Conservation (phyloP, 179 eudicot species). For the Amaranthus tricolor region DNA sequence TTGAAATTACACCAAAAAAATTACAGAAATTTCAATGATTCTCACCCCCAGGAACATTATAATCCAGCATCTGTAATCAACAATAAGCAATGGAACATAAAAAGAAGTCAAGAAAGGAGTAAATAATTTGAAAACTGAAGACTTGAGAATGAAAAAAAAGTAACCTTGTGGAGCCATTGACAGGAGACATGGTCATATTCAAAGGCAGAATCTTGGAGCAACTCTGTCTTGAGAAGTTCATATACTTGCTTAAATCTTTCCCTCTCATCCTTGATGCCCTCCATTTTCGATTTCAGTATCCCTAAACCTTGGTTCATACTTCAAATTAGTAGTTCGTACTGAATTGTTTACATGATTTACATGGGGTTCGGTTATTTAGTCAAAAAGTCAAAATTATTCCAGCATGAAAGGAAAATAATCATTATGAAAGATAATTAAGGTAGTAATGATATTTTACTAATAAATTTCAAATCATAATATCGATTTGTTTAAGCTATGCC, state of each 20-base stretch:
- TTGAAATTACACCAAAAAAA: background rate
- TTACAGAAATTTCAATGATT: background rate
- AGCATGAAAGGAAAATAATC: too few species aligned
- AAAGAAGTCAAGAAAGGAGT: background rate
- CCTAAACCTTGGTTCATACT: too few species aligned
- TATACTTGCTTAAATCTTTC: conserved; percentile 23
- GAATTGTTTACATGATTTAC: too few species aligned
- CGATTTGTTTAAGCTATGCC: too few species aligned
- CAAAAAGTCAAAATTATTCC: too few species aligned
- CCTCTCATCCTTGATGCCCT: background rate
- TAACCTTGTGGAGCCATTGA: conserved; percentile 25
- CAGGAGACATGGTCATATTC: conserved; percentile 20
- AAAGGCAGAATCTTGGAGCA: conserved; percentile 29
- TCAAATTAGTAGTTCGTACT: too few species aligned
- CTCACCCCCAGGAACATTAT: conserved; percentile 80
- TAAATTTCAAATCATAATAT: too few species aligned
- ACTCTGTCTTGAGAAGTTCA: conserved; percentile 15
- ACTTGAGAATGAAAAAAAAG: too few species aligned
- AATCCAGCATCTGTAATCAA: conserved; percentile 62
- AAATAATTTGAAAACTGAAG: background rate
- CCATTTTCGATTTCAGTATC: background rate
- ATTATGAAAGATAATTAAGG: too few species aligned
- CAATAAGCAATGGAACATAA: background rate
- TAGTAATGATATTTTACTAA: too few species aligned
- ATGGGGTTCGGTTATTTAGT: too few species aligned